Evolutionary conservation across 2,329 filamentous ascomycete species (phyloP).

Genomic region (Zymoseptoria crescenta): DNA sequence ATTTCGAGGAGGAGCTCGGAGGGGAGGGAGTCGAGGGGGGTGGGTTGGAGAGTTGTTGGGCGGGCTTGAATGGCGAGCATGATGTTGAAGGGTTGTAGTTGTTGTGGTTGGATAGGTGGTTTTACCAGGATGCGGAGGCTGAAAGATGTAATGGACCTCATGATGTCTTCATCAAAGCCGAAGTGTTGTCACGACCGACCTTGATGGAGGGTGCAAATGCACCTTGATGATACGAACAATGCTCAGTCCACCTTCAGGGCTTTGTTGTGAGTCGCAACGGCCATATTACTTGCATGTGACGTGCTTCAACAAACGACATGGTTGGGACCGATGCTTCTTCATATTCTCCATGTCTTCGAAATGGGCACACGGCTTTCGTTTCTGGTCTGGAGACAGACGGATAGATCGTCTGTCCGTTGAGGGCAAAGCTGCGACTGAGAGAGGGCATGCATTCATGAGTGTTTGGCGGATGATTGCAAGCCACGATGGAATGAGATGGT

Average conservation of each 20-base stretch:
- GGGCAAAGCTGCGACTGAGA: no score
- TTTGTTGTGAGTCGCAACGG: neutral
- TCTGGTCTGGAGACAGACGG: no score
- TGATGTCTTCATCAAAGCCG: neutral
- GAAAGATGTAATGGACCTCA: neutral
- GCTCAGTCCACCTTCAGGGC: neutral
- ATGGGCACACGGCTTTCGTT: no score
- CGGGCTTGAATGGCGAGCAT: slow-evolving; percentile 1
- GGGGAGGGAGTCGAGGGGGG: slow-evolving; percentile 15
- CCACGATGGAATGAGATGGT: no score
- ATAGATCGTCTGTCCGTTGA: no score
- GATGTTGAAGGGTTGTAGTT: neutral
- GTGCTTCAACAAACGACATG: no score
- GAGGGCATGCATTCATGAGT: no score
- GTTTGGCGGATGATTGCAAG: no score
- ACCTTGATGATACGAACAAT: neutral
- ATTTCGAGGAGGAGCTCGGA: slow-evolving; percentile 27
- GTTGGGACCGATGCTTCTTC: no score
- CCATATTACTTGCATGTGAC: no score
- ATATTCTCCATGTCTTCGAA: no score
- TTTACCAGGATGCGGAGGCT: neutral
- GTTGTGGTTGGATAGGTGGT: neutral
- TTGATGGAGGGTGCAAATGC: neutral
- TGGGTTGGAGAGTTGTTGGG: neutral
- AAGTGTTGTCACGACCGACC: neutral